phyloP scores from a whole-genome alignment of 1,139 yeast genomes.

The Candida sanyaensis region DNA sequence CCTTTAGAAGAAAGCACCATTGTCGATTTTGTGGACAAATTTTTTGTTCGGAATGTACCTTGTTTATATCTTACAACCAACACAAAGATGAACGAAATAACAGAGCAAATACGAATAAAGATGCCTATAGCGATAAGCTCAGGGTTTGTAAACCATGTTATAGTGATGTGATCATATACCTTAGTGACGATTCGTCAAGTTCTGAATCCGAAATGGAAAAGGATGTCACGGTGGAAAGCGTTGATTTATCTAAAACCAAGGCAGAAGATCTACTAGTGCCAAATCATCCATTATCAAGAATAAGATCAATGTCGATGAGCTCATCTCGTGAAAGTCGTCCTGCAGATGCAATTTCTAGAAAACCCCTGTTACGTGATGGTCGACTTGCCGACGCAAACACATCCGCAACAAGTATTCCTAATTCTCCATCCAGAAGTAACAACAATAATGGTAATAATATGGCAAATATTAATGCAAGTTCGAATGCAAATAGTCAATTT shows the following conservation, averaged over 20 bases:
- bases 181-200: constrained; percentile 63
- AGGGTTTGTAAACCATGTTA: constrained; percentile 81
- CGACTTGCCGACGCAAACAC: background rate
- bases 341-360: constrained; percentile 1
- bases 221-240: constrained; percentile 19
- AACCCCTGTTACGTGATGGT: constrained; percentile 15
- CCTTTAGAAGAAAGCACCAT: constrained; percentile 89
- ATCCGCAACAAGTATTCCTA: constrained; percentile 5
- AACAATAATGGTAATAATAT: background rate
- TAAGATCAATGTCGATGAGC: constrained; percentile 32
- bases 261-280: constrained; percentile 24
- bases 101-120: constrained; percentile 28
- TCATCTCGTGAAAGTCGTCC: constrained; percentile 20
- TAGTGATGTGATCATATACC: constrained; percentile 61
- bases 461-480: background rate
- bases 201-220: constrained; percentile 23
- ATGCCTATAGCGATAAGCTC: constrained; percentile 60
- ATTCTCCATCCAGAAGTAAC: constrained; percentile 11
- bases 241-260: constrained; percentile 14
- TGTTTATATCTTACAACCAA: constrained; percentile 72
- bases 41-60: constrained; percentile 86
- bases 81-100: constrained; percentile 48
- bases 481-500: constrained; percentile 5
- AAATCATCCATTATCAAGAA: constrained; percentile 31
- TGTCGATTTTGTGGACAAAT: constrained; percentile 96